Evolutionary conservation across 768 basidiomycete genomes (phyloP).

Genomic region (Termitomyces heimii): DNA sequence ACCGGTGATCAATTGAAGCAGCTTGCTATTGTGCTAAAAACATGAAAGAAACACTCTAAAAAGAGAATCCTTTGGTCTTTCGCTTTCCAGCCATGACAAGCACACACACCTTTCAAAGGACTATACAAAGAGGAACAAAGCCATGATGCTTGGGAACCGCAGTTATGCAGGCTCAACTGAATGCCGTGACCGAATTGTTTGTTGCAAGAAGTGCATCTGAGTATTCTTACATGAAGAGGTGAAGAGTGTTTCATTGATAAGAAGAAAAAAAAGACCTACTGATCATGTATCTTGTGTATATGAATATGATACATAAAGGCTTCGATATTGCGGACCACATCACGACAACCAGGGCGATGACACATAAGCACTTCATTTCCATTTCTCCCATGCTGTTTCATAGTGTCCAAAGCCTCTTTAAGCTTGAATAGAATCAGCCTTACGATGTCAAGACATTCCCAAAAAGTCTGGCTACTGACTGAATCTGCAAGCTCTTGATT

Average conservation of each 20-base stretch:
- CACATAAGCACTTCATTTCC: slow-evolving; percentile 32
- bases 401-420: slow-evolving; percentile 28
- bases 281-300: slow-evolving; percentile 47
- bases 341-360: slow-evolving; percentile 37
- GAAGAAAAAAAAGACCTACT: slow-evolving; percentile 20
- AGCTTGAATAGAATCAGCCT: slow-evolving; percentile 17
- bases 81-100: neutral
- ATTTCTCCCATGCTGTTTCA: slow-evolving; percentile 19
- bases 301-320: slow-evolving; percentile 49
- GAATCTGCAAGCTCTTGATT: slow-evolving; percentile 28
- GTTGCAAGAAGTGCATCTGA: neutral
- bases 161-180: neutral
- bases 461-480: slow-evolving; percentile 23
- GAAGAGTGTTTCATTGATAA: neutral
- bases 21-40: neutral
- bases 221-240: neutral
- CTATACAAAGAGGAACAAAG: neutral
- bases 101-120: neutral
- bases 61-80: neutral
- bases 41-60: slow-evolving; percentile 7
- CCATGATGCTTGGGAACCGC: neutral
- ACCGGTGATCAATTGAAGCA: neutral
- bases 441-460: neutral
- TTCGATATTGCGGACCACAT: slow-evolving; percentile 34
- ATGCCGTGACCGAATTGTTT: neutral